phyloP scores from a whole-genome alignment of 139 green algal species.

The Zygnema cylindricum region DNA sequence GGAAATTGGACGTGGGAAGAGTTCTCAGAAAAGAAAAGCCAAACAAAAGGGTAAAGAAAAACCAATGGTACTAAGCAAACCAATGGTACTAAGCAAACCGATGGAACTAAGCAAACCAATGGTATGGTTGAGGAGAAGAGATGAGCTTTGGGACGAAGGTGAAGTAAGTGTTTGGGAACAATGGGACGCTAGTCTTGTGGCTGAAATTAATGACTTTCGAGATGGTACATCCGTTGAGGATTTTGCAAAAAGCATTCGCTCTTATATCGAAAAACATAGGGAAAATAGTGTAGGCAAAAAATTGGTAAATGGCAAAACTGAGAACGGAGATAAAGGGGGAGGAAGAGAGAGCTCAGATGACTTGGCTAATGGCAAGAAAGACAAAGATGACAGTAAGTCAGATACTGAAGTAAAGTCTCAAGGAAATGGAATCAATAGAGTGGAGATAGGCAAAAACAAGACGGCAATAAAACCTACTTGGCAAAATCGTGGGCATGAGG shows the following conservation, averaged over 20 bases:
- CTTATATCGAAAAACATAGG: not conserved
- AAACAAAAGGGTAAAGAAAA: too few relatives aligned
- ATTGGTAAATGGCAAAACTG: not conserved
- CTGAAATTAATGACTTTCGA: not conserved
- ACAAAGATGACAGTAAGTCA: not conserved
- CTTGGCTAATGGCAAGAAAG: not conserved
- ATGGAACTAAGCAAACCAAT: too few relatives aligned
- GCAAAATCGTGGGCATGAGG: too few relatives aligned
- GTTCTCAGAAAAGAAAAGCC: too few relatives aligned
- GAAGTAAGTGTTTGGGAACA: not conserved
- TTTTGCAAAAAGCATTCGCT: not conserved
- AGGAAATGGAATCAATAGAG: not conserved
- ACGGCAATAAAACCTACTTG: too few relatives aligned
- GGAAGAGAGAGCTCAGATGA: not conserved
- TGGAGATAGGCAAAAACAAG: not conserved
- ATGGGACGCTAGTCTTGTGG: not conserved
- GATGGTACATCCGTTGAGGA: not conserved
- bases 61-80: too few relatives aligned
- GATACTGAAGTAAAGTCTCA: not conserved
- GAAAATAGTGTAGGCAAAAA: too few relatives aligned
- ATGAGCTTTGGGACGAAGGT: not conserved
- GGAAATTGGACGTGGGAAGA: too few relatives aligned
- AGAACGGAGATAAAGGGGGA: not conserved
- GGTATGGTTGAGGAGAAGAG: not conserved
- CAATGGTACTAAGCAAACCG: too few relatives aligned